Base-by-base conservation (phyloP, 495 filamentous ascomycete genomes). In the Symbiotaphrina buchneri region DNA sequence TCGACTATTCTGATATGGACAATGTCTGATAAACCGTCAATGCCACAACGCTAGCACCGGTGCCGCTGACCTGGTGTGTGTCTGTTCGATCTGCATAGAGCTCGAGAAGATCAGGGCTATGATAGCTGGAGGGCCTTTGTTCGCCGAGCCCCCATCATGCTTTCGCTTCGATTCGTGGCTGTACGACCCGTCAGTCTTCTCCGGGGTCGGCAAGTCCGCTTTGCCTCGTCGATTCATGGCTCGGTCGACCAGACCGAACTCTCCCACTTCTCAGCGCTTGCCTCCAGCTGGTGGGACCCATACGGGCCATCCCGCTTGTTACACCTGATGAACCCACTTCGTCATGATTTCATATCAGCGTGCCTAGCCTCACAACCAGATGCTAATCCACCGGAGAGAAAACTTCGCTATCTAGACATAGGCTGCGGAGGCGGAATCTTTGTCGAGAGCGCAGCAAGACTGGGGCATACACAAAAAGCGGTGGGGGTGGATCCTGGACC, bases 371-470 rank as follows among this genome's bases (percentile, higher is more conserved):
- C 58, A 13, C 54, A 55, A 25, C 46, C 44, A 16, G 40, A 28
- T 5, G 45, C 45, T n/a, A 47, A 39, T 27, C 27, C 29, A 30
- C 32, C 16, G 31, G 10, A 8, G n/a, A 15, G 22, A 7, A 15
- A 46, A 1, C 50, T 83, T 3, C 53, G 64, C 28, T 92, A 81
- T 52, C 73, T 97, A 21, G 90, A 95, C 51, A 65, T 97, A 31
- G 87, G 87, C 44, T 95, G 90, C 52, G 87, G 87, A 37, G 87
- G 82, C 16, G 87, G 87, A 28, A 97, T 97, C 51, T 91, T 95
- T 46, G 78, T 83, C 30, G 87, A 97, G 44, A 78, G 71, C 3
- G 77, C 87, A 5, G 84, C 90, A 3, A 67, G 87, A n/a, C 52
- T 80, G 11, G 44, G 58, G 4, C 57, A 53, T 20, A 82, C 79